Conservation (phyloP, 208 protist genomes). For the Trypanosoma avium region DNA sequence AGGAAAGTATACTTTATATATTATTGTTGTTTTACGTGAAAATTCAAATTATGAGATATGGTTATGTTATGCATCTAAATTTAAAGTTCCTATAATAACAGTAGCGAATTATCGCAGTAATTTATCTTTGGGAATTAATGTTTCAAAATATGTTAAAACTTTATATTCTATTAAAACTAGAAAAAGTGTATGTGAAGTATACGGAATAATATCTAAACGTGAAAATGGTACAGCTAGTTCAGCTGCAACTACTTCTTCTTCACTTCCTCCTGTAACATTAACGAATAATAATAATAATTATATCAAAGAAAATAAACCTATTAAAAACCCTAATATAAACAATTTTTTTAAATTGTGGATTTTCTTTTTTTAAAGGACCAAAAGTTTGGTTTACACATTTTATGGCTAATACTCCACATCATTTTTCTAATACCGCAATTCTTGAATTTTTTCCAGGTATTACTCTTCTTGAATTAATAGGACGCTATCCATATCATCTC, state of each 20-base stretch:
- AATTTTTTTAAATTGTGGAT: background rate
- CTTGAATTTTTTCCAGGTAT: conserved; percentile 16
- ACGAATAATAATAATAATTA: too few species aligned
- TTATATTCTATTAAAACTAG: background rate
- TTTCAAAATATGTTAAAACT: background rate
- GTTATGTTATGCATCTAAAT: conserved; percentile 1
- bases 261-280: too few species aligned
- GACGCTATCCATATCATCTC: background rate
- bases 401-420: background rate
- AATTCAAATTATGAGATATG: background rate
- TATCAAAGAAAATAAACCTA: too few species aligned
- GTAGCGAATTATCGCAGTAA: background rate
- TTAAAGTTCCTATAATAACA: background rate
- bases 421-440: background rate
- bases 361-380: background rate
- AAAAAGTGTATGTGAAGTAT: conserved; percentile 2
- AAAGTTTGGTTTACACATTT: background rate
- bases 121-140: background rate
- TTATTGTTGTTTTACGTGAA: background rate
- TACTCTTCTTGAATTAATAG: background rate
- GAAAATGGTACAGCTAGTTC: background rate
- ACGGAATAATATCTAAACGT: background rate
- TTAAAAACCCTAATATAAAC: background rate
- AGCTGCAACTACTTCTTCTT: background rate
- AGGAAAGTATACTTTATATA: conserved; percentile 1